phyloP scores from a whole-genome alignment of 2,329 filamentous ascomycete genomes.

The Drechslera avenae region DNA sequence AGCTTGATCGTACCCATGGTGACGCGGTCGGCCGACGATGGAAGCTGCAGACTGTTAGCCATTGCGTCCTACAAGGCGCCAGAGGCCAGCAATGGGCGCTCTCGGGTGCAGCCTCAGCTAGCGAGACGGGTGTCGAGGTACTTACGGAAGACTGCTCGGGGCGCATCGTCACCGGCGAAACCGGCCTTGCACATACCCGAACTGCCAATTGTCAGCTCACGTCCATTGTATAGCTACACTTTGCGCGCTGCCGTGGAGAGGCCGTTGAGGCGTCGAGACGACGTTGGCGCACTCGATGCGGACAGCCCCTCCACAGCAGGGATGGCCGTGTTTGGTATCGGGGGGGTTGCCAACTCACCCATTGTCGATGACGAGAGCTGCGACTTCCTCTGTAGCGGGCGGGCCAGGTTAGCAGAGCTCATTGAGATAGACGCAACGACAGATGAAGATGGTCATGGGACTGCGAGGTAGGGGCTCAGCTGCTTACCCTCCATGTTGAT shows the following conservation, averaged over 20 bases:
- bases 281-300: conserved; percentile 32
- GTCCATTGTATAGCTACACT: conserved; percentile 29
- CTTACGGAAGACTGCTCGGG: conserved; percentile 99
- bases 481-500: conserved; percentile 71
- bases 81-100: conserved; percentile 13
- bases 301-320: conserved; percentile 47
- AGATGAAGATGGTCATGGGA: conserved; percentile 23
- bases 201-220: conserved; percentile 62
- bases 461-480: conserved; percentile 44
- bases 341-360: conserved; percentile 73
- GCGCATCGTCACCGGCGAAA: conserved; percentile 99
- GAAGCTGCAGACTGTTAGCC: conserved; percentile 68
- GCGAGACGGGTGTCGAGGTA: conserved; percentile 45
- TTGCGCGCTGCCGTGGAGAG: conserved; percentile 32
- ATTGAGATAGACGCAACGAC: conserved; percentile 35
- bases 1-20: conserved; percentile 85
- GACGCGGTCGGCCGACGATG: conserved; percentile 98
- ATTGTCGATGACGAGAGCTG: conserved; percentile 99
- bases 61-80: conserved; percentile 20
- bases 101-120: conserved; percentile 14
- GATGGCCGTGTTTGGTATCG: conserved; percentile 42
- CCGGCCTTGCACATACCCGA: conserved; percentile 99
- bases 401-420: conserved; percentile 43
- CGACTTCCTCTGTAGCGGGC: conserved; percentile 87
- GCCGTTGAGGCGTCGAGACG: conserved; percentile 28